Percentiles rank a stretch among this genome's conserved stretches.
Evolutionary conservation across 2,329 filamentous ascomycete genomes (phyloP).

Genomic region (Venturia nashicola): DNA sequence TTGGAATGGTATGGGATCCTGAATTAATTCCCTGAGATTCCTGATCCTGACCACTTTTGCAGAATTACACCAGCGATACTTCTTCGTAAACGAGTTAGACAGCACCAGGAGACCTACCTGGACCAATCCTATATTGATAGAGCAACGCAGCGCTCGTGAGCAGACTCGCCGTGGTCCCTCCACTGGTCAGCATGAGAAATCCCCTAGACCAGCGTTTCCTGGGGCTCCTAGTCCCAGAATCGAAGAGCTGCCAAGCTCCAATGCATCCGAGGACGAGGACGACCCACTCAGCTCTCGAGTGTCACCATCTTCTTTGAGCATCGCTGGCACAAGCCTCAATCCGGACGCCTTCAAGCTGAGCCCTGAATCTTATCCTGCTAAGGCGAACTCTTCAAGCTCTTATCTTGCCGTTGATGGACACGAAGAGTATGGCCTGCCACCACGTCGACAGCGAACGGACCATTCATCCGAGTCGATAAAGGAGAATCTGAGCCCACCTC

Average conservation of each 20-base stretch:
- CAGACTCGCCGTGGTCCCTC: background rate
- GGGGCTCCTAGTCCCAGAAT: background rate
- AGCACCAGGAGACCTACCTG: background rate
- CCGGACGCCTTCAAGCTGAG: background rate
- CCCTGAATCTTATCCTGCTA: background rate
- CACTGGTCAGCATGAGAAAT: background rate
- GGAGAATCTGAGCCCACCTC: background rate
- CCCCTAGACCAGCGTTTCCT: background rate
- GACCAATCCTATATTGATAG: background rate
- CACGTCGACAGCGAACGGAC: background rate
- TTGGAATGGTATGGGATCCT: background rate
- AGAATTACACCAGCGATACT: background rate
- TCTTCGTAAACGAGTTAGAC: background rate
- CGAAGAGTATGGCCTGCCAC: background rate
- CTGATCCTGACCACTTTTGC: background rate
- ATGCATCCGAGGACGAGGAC: background rate
- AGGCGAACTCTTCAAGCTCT: background rate
- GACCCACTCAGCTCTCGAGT: background rate
- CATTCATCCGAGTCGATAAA: background rate
- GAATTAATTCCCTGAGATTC: background rate
- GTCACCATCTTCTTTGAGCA: background rate
- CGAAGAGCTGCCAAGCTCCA: background rate
- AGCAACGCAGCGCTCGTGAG: background rate
- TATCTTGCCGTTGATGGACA: background rate
- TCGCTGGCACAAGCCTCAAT: background rate